Conservation (phyloP, 805 yeast genomes). For the Wickerhamia fluorescens region DNA sequence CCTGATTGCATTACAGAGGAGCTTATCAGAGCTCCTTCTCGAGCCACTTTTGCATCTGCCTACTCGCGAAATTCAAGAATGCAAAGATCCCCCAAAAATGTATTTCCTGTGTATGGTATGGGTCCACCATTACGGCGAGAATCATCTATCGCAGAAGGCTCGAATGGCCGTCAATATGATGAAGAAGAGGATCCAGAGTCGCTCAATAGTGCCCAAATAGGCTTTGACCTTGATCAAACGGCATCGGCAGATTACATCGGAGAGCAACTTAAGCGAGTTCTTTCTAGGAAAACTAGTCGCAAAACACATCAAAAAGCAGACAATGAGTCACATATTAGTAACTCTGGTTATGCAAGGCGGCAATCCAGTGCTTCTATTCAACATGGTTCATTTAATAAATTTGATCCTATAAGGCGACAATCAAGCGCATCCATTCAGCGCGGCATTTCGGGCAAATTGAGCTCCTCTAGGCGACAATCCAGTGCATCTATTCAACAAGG, state of each 20-base stretch:
- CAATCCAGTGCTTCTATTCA: slow-evolving; percentile 6
- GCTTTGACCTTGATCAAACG: slow-evolving; percentile 4
- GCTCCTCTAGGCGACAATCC: neutral
- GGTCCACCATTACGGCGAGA: slow-evolving; percentile 56
- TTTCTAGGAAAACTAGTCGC: slow-evolving; percentile 8
- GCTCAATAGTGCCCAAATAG: no score
- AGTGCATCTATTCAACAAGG: neutral
- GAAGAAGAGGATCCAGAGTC: no score
- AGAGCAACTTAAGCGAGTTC: slow-evolving; percentile 11
- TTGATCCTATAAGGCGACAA: neutral
- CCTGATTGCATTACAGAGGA: slow-evolving; percentile 5
- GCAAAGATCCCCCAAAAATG: slow-evolving; percentile 58
- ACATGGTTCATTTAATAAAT: slow-evolving; percentile 1
- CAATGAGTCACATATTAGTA: slow-evolving; percentile 5
- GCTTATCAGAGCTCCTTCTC: neutral
- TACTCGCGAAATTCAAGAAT: slow-evolving; percentile 1
- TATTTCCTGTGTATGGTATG: slow-evolving; percentile 77
- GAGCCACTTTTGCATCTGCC: neutral
- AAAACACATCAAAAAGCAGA: slow-evolving; percentile 3
- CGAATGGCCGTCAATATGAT: no score
- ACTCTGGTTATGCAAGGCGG: no score
- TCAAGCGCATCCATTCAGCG: neutral
- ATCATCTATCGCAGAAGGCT: slow-evolving; percentile 45
- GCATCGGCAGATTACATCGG: slow-evolving; percentile 17
- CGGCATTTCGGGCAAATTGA: neutral